Evolutionary conservation across 805 yeast species (phyloP).

Genomic region (Myxozyma udenii): DNA sequence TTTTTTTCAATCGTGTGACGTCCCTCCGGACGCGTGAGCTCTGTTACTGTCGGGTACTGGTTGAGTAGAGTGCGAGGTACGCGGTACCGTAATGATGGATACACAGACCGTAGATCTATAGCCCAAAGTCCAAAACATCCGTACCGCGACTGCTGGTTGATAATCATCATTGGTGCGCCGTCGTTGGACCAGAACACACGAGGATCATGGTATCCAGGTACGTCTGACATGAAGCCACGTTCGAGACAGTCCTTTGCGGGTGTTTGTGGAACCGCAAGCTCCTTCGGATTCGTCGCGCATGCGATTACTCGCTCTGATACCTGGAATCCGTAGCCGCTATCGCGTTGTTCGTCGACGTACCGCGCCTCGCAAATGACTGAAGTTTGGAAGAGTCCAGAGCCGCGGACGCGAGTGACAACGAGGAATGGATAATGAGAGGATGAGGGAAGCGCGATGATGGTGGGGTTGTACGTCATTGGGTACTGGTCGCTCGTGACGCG

Average conservation of each 20-base stretch:
- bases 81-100: conserved; percentile 25
- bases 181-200: conserved; percentile 25
- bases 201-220: conserved; percentile 29
- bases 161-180: conserved; percentile 30
- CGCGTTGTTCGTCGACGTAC: conserved; percentile 15
- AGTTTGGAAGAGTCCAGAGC: conserved; percentile 16
- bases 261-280: conserved; percentile 23
- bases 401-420: conserved; percentile 27
- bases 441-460: conserved; percentile 26
- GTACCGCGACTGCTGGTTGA: conserved; percentile 28
- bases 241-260: conserved; percentile 26
- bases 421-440: conserved; percentile 27
- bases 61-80: conserved; percentile 23
- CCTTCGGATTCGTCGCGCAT: conserved; percentile 23
- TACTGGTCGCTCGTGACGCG: conserved; percentile 15
- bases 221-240: conserved; percentile 19
- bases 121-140: conserved; percentile 29
- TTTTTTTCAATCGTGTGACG: conserved; percentile 23
- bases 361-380: conserved; percentile 25
- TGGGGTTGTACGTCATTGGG: conserved; percentile 26
- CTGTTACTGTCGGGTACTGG: conserved; percentile 24
- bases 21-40: conserved; percentile 24
- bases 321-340: conserved; percentile 13
- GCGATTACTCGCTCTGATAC: conserved; percentile 5
- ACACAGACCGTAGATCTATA: conserved; percentile 25